A percentile compares a stretch with the other conserved stretches of the same genome.
Conservation (phyloP, 805 yeast genomes). For the Blastobotrys chiropterorum region DNA sequence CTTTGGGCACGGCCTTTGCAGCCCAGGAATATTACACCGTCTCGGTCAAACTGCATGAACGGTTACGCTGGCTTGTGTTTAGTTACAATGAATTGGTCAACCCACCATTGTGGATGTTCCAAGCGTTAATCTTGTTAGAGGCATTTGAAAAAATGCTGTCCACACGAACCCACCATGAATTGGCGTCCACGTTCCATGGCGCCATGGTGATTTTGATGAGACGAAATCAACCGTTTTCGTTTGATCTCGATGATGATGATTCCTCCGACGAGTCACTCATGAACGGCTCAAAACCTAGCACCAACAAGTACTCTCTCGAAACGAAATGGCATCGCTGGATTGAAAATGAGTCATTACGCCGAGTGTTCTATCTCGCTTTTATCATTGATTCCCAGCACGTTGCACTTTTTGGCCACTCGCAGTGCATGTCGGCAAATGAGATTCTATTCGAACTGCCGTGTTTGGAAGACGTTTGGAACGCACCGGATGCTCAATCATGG, state of each 20-base stretch:
- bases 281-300: not conserved
- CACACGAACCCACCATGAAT: conserved; percentile 23
- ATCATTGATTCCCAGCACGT: conserved; percentile 29
- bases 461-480: conserved; percentile 23
- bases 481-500: conserved; percentile 14
- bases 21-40: conserved; percentile 19
- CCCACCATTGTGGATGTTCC: conserved; percentile 27
- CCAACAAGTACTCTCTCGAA: conserved; percentile 3
- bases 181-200: conserved; percentile 27
- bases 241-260: conserved; percentile 3
- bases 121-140: conserved; percentile 23
- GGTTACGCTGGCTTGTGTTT: conserved; percentile 23
- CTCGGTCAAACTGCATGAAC: conserved; percentile 23
- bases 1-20: conserved; percentile 24
- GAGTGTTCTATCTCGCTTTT: conserved; percentile 23
- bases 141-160: conserved; percentile 28
- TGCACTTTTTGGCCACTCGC: conserved; percentile 22
- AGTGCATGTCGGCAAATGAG: conserved; percentile 25
- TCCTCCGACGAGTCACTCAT: not conserved
- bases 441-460: conserved; percentile 25
- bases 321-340: conserved; percentile 24
- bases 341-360: conserved; percentile 22
- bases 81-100: conserved; percentile 22
- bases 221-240: conserved; percentile 11
- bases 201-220: conserved; percentile 23